Conservation (phyloP, 768 basidiomycete species). For the Paxillus ammoniavirescens region DNA sequence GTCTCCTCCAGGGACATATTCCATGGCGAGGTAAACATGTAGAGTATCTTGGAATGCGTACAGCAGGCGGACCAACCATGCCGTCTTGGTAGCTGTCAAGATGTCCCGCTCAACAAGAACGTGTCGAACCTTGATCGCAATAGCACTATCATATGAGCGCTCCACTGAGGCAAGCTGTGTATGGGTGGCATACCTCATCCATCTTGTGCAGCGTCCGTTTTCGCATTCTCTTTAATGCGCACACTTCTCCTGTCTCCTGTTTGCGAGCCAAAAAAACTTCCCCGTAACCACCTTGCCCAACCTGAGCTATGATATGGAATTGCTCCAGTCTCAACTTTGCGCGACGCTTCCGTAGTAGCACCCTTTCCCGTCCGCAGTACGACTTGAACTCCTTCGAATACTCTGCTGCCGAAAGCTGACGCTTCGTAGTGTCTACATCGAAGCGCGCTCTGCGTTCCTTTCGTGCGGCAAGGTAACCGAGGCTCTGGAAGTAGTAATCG, state of each 20-base stretch:
- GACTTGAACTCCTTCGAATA: constrained; percentile 84
- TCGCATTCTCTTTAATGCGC: constrained; percentile 96
- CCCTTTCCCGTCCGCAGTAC: constrained; percentile 92
- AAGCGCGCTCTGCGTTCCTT: constrained; percentile 84
- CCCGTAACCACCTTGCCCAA: constrained; percentile 98
- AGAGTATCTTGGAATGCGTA: constrained; percentile 96
- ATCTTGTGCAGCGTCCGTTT: constrained; percentile 95
- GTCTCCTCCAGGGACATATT: constrained; percentile 98
- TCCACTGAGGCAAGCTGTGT: background rate
- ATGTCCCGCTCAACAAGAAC: constrained; percentile 98
- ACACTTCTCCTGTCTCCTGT: constrained; percentile 93
- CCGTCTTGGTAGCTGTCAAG: constrained; percentile 93
- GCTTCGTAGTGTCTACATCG: constrained; percentile 74
- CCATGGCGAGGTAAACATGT: constrained; percentile 96
- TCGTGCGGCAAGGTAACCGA: constrained; percentile 85
- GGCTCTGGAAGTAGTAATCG: constrained; percentile 96
- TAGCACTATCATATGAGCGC: background rate
- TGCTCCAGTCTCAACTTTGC: constrained; percentile 92
- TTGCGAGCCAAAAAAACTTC: constrained; percentile 96
- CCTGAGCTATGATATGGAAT: constrained; percentile 98
- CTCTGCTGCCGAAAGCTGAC: constrained; percentile 54
- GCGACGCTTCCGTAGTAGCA: constrained; percentile 86
- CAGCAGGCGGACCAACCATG: constrained; percentile 91
- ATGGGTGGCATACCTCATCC: constrained; percentile 72
- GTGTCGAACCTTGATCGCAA: constrained; percentile 73